Evolutionary conservation across 371 early-diverging fungal genomes (phyloP), one percentile per base, ranked within the genome.

Genomic region (Haplosporangium sp.): DNA sequence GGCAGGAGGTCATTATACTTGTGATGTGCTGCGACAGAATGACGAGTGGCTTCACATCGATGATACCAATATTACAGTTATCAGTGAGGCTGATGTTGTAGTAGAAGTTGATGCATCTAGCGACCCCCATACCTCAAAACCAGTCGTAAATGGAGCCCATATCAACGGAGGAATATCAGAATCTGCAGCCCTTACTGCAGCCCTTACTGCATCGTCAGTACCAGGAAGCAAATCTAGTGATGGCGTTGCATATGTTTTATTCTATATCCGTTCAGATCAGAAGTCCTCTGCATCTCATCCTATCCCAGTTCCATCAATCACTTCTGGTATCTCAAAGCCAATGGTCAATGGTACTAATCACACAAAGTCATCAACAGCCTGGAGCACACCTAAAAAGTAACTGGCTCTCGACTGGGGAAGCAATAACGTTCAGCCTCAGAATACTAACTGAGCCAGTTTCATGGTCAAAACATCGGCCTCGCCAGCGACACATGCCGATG

Each of bases 1-100:
- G 37, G 91, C 89, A 11, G 98, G 97, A 47, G 99, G 99, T 6
- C 99, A 99, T 81, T 99, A 99, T 84, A 99, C 98, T 4, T 97
- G 97, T 85, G 96, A 96, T 84, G 90, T 99, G 34, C 78, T 82
- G 65, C 86, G 94, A 69, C 86, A 89, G 35, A 87, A 89, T 67
- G 89, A 89, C 45, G 89, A 92, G 82, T 98, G 98, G 98, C 88
- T 96, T 62, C 94, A 92, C 66, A 92, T 96, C 61, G 97, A 98
- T 83, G 99, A 98, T 83, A 92, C 93, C 34, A 89, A 86, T 50
- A 93, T 98, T 67, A 86, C 83, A 38, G 84, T 84, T 57, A 85
- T 94, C 66, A 71, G 88, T 50, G 92, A 88, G 52, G 83, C 87
- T 35, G 94, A 95, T 57, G 96, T 95, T 42, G 84, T 88, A 44